These are phyloP conservation scores for Zostera marina DNA, from an alignment of 116 monocot genomes.

Conservation along the genomic window DNA sequence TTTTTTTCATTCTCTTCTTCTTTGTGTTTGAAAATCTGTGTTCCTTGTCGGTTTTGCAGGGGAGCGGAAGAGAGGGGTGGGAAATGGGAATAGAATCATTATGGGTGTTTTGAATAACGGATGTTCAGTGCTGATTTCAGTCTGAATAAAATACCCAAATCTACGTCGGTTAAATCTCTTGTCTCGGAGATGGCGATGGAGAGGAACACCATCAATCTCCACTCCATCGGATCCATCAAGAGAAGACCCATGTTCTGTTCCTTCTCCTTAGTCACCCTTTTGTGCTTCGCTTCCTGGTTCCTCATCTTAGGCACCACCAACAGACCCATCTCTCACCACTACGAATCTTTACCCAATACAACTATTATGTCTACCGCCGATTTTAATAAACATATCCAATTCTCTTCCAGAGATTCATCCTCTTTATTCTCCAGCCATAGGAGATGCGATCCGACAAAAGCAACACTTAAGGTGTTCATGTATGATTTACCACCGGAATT, in stretches of 20 bases:
- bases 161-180: too few species aligned
- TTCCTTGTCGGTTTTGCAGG: too few species aligned
- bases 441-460: conserved; percentile 35
- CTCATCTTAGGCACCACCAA: conserved; percentile 25
- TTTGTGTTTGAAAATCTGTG: too few species aligned
- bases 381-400: background rate
- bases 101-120: too few species aligned
- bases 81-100: too few species aligned
- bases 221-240: background rate
- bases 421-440: background rate
- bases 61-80: too few species aligned
- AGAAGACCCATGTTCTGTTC: conserved; percentile 20
- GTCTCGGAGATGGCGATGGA: too few species aligned
- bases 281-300: conserved; percentile 28
- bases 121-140: too few species aligned
- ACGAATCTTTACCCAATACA: conserved; percentile 6
- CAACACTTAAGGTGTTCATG: conserved; percentile 62
- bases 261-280: conserved; percentile 17
- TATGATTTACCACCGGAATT: conserved; percentile 79
- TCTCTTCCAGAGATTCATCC: background rate
- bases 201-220: background rate
- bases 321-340: conserved; percentile 8
- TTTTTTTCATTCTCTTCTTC: too few species aligned
- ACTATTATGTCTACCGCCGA: conserved; percentile 5
- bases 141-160: too few species aligned